phyloP scores from a whole-genome alignment of 2,329 filamentous ascomycete species.

The Epichloe gansuensis region DNA sequence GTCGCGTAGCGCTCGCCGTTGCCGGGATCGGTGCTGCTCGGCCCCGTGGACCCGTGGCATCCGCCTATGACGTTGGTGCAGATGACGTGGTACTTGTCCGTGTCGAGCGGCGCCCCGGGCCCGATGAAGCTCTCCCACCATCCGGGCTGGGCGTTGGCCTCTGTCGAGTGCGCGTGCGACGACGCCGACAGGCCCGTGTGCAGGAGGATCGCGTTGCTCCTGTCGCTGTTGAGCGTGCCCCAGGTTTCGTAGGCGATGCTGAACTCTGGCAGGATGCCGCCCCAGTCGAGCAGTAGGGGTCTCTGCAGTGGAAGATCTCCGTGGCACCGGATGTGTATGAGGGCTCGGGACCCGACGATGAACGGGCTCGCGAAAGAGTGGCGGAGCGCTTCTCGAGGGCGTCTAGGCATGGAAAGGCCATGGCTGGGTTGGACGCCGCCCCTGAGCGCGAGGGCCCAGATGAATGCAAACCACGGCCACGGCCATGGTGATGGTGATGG shows the following conservation, averaged over 20 bases:
- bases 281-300: constrained; percentile 82
- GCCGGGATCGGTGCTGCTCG: constrained; percentile 74
- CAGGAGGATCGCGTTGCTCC: constrained; percentile 78
- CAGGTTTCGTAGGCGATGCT: constrained; percentile 89
- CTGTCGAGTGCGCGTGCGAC: constrained; percentile 91
- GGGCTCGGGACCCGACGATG: constrained; percentile 74
- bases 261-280: constrained; percentile 79
- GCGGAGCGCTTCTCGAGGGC: constrained; percentile 69
- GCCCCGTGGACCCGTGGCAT: constrained; percentile 91
- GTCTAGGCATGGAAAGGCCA: constrained; percentile 84
- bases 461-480: not conserved
- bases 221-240: constrained; percentile 68
- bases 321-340: constrained; percentile 89
- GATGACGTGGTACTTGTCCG: constrained; percentile 81
- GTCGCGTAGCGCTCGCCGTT: constrained; percentile 86
- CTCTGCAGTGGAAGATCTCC: constrained; percentile 58
- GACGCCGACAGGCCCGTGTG: constrained; percentile 95
- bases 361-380: constrained; percentile 41
- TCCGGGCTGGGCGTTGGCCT: constrained; percentile 71
- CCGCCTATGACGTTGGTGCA: constrained; percentile 96
- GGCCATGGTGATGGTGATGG: not conserved
- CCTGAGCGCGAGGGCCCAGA: constrained; percentile 18
- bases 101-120: constrained; percentile 72
- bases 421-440: constrained; percentile 62
- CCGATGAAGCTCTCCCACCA: constrained; percentile 99